Conservation (phyloP, 2,329 filamentous ascomycete genomes). For the Ophiobolus disseminans region DNA sequence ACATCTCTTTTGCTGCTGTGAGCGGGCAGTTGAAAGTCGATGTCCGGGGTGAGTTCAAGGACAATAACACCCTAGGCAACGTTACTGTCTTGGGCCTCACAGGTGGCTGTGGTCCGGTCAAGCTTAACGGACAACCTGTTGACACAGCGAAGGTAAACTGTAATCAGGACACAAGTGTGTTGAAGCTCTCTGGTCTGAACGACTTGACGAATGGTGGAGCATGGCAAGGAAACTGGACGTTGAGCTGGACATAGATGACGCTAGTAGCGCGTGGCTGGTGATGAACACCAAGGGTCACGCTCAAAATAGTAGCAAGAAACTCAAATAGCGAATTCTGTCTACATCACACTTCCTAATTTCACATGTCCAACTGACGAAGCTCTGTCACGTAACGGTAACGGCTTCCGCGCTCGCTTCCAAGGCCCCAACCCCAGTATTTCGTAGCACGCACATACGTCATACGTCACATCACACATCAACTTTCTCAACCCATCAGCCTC, state of each 20-base stretch:
- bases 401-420: too few relatives aligned
- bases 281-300: slow-evolving; percentile 31
- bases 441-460: too few relatives aligned
- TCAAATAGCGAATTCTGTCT: not conserved
- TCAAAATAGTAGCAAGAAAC: not conserved
- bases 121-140: slow-evolving; percentile 60
- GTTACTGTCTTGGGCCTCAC: slow-evolving; percentile 68
- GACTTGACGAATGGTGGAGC: slow-evolving; percentile 60
- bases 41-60: slow-evolving; percentile 61
- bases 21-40: slow-evolving; percentile 56
- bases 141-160: slow-evolving; percentile 56
- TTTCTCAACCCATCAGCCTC: too few relatives aligned
- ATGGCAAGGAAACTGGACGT: slow-evolving; percentile 65
- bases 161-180: slow-evolving; percentile 55
- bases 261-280: slow-evolving; percentile 20
- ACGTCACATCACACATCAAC: too few relatives aligned
- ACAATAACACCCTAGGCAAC: slow-evolving; percentile 66
- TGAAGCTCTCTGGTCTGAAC: slow-evolving; percentile 61
- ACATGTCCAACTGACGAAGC: too few relatives aligned
- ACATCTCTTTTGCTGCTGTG: slow-evolving; percentile 59
- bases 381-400: too few relatives aligned
- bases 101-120: slow-evolving; percentile 44
- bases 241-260: slow-evolving; percentile 60
- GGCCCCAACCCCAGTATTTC: too few relatives aligned
- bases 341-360: not conserved